Conservation (phyloP, 2,329 filamentous ascomycete species). For the Clonostachys byssicola region DNA sequence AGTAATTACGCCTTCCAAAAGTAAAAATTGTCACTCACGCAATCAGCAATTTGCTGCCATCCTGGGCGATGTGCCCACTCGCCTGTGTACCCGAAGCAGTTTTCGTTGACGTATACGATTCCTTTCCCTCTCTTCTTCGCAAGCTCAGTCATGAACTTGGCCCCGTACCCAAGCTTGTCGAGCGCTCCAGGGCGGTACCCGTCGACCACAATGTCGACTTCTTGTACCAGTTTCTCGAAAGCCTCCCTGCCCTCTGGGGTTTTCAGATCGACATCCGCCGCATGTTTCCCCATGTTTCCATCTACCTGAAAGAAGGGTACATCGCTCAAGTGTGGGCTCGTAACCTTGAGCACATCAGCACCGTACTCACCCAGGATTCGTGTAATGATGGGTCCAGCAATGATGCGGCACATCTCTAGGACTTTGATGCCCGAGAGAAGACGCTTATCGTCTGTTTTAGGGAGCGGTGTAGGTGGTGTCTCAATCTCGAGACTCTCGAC, state of each 20-base stretch:
- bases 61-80: conserved; percentile 62
- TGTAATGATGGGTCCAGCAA: conserved; percentile 70
- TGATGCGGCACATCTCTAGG: conserved; percentile 70
- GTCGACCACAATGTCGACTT: conserved; percentile 62
- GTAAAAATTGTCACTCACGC: conserved; percentile 21
- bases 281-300: conserved; percentile 68
- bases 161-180: conserved; percentile 59
- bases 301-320: conserved; percentile 71
- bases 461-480: conserved; percentile 41
- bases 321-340: conserved; percentile 62
- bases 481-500: conserved; percentile 44
- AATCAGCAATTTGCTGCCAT: conserved; percentile 72
- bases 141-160: conserved; percentile 45
- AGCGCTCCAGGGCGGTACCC: conserved; percentile 66
- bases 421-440: conserved; percentile 62
- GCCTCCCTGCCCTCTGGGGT: conserved; percentile 40
- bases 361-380: conserved; percentile 72
- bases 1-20: background rate
- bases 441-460: conserved; percentile 10
- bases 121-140: conserved; percentile 53
- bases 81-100: conserved; percentile 60
- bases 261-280: conserved; percentile 60
- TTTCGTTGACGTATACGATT: conserved; percentile 65
- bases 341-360: conserved; percentile 70
- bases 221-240: conserved; percentile 56